A percentile compares a stretch with the other conserved stretches of the same genome.
Evolutionary conservation across 2,329 filamentous ascomycete species (phyloP).

Genomic region (Colletotrichum ledebouriae): DNA sequence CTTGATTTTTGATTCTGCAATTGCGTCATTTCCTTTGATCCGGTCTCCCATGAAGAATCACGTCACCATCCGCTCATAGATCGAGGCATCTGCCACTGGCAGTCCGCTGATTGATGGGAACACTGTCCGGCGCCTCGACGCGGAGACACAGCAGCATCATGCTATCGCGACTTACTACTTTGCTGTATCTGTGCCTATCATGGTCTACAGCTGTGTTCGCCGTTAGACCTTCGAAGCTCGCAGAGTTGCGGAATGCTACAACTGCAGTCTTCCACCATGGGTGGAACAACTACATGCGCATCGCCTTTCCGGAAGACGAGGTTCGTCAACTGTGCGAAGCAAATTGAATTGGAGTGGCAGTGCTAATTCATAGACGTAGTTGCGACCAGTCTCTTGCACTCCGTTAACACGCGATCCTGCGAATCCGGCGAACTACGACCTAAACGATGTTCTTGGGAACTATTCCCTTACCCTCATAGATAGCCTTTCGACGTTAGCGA

Average conservation of each 20-base stretch:
- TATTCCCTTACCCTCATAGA: slow-evolving; percentile 97
- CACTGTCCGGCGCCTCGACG: slow-evolving; percentile 15
- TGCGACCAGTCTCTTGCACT: slow-evolving; percentile 86
- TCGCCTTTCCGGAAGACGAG: slow-evolving; percentile 97
- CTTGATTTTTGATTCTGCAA: slow-evolving; percentile 4
- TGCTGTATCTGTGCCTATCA: slow-evolving; percentile 49
- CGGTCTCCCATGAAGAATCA: slow-evolving; percentile 29
- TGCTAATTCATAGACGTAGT: slow-evolving; percentile 57
- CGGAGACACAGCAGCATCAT: slow-evolving; percentile 41
- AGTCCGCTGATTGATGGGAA: slow-evolving; percentile 44
- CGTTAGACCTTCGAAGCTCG: slow-evolving; percentile 69
- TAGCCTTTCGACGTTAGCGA: slow-evolving; percentile 92
- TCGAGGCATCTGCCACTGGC: slow-evolving; percentile 40
- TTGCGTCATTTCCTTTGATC: slow-evolving; percentile 15
- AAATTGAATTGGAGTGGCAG: background rate
- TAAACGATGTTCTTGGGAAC: slow-evolving; percentile 97
- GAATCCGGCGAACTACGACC: slow-evolving; percentile 83
- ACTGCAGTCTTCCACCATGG: slow-evolving; percentile 96
- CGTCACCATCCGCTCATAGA: slow-evolving; percentile 35
- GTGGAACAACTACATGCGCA: slow-evolving; percentile 92
- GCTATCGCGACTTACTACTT: slow-evolving; percentile 45
- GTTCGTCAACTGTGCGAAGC: slow-evolving; percentile 53
- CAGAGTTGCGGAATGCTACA: slow-evolving; percentile 69
- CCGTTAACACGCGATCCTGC: slow-evolving; percentile 86
- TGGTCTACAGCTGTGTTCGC: slow-evolving; percentile 57